Conservation (phyloP, 139 green algal genomes). For the Picochlorum sp. region DNA sequence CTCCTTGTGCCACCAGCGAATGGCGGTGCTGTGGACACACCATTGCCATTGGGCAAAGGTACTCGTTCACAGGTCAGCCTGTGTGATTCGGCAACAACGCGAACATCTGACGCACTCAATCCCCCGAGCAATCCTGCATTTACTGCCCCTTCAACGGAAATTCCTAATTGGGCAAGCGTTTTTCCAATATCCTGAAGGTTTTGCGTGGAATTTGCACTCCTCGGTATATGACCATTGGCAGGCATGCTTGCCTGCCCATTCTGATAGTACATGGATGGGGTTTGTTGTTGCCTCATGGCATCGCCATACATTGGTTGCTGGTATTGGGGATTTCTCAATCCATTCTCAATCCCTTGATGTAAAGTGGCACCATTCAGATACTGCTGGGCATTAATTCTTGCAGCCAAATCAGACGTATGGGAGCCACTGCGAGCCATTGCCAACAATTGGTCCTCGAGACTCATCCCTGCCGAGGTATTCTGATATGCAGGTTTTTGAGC, state of each 20-base stretch:
- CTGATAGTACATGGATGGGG: neutral
- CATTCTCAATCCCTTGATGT: neutral
- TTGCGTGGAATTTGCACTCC: slow-evolving; percentile 19
- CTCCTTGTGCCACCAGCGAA: neutral
- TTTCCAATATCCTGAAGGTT: slow-evolving; percentile 37
- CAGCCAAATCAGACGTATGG: slow-evolving; percentile 9
- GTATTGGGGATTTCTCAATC: no score
- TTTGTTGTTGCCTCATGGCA: neutral
- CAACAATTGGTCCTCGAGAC: neutral
- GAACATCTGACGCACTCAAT: slow-evolving; percentile 32
- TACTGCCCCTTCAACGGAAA: slow-evolving; percentile 39
- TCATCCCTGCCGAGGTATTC: neutral
- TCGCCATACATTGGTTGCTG: slow-evolving; percentile 1
- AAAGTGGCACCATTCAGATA: slow-evolving; percentile 8
- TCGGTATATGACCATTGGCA: neutral
- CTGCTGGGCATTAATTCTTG: slow-evolving; percentile 4
- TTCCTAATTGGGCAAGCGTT: slow-evolving; percentile 31
- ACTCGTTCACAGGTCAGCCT: slow-evolving; percentile 19
- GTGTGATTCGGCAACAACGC: slow-evolving; percentile 32
- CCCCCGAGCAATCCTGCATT: slow-evolving; percentile 43
- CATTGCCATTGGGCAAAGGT: neutral
- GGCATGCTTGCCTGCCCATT: slow-evolving; percentile 5
- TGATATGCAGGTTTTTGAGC: neutral
- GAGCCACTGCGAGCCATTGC: neutral
- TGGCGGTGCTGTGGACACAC: neutral